Conservation (phyloP, 2,329 filamentous ascomycete species). For the Nannizzia gypsea region DNA sequence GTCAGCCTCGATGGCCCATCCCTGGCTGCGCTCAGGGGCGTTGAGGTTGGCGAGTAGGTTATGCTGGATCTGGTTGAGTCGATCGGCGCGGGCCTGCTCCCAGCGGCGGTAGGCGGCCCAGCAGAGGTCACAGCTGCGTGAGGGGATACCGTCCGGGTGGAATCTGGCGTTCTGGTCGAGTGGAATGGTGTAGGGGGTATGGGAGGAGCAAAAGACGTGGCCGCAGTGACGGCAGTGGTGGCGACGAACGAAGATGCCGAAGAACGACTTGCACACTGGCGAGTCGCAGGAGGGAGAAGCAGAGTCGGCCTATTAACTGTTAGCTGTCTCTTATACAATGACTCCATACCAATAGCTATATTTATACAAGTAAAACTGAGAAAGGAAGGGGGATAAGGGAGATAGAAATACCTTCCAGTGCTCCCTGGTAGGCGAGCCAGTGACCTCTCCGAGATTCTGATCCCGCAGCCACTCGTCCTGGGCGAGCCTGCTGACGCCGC, state of each 20-base stretch:
- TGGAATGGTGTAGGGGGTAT: conserved; percentile 45
- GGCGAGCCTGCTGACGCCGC: conserved; percentile 36
- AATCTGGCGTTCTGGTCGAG: conserved; percentile 54
- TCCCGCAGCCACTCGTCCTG: conserved; percentile 43
- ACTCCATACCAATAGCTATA: too few relatives aligned
- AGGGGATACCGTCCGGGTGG: conserved; percentile 45
- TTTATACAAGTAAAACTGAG: too few relatives aligned
- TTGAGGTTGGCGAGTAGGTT: conserved; percentile 23
- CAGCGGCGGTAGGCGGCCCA: conserved; percentile 47
- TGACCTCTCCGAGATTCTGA: conserved; percentile 44
- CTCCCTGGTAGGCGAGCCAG: conserved; percentile 48
- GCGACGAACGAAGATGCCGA: conserved; percentile 50
- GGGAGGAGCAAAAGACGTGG: conserved; percentile 51
- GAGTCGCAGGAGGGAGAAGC: conserved; percentile 47
- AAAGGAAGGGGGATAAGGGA: too few relatives aligned
- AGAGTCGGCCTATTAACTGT: conserved; percentile 41
- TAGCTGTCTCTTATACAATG: neutral
- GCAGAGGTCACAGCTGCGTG: conserved; percentile 51
- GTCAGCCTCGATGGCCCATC: conserved; percentile 14
- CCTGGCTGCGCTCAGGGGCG: conserved; percentile 9
- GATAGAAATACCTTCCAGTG: conserved; percentile 52
- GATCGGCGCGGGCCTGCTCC: conserved; percentile 39
- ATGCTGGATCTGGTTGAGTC: conserved; percentile 41
- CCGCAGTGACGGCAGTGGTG: conserved; percentile 58
- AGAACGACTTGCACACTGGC: conserved; percentile 46